phyloP scores from a whole-genome alignment of 78 protist genomes.

The Ministeria vibrans region DNA sequence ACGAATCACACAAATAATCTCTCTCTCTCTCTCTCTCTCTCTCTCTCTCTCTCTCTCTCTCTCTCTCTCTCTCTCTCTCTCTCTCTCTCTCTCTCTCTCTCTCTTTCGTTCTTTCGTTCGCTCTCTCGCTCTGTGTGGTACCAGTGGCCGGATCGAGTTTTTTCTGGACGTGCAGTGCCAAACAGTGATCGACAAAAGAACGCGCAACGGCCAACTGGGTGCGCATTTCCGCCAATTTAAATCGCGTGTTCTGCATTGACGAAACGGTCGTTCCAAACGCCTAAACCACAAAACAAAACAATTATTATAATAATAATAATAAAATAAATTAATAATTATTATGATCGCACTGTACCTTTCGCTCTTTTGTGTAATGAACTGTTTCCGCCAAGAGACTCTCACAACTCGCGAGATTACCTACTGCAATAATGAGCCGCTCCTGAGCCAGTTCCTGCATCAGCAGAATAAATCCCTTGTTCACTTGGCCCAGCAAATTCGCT shows the following conservation, averaged over 20 bases:
- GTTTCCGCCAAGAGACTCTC: slow-evolving; percentile 33
- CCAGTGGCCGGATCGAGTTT: not conserved
- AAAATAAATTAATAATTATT: too few species aligned
- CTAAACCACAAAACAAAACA: not conserved
- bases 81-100: too few species aligned
- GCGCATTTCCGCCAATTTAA: slow-evolving; percentile 34
- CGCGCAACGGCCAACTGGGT: slow-evolving; percentile 23
- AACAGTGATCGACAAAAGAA: slow-evolving; percentile 29
- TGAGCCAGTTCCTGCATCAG: slow-evolving; percentile 54
- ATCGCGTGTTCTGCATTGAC: slow-evolving; percentile 1
- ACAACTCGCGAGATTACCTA: slow-evolving; percentile 5
- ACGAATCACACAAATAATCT: too few species aligned
- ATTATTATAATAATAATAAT: too few species aligned
- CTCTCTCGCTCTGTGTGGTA: too few species aligned
- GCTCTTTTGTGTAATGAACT: slow-evolving; percentile 28
- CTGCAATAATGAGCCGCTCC: slow-evolving; percentile 39
- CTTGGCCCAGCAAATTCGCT: slow-evolving; percentile 22
- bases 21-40: too few species aligned
- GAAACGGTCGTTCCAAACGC: slow-evolving; percentile 33
- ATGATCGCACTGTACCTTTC: too few species aligned
- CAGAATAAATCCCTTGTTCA: slow-evolving; percentile 33
- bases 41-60: too few species aligned
- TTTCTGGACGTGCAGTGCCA: not conserved
- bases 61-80: too few species aligned
- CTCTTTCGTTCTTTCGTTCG: too few species aligned